Evolutionary conservation across 2,329 filamentous ascomycete species (phyloP).

Genomic region (Neurospora crassa): DNA sequence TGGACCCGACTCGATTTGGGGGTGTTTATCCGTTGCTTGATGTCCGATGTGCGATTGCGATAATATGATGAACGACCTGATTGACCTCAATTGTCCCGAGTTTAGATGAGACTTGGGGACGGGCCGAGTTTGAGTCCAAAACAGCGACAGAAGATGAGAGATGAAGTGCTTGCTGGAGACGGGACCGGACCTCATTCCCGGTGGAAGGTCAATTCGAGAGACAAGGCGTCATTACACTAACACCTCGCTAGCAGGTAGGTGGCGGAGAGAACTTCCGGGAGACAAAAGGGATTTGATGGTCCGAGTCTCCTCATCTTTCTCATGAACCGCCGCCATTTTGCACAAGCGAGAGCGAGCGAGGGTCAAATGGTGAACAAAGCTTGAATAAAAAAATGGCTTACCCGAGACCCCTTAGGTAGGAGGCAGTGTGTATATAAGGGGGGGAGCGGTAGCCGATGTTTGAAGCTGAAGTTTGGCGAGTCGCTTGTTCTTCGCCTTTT

Average conservation of each 20-base stretch:
- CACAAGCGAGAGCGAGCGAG: neutral
- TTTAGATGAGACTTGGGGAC: neutral
- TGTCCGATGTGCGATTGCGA: neutral
- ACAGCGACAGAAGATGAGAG: neutral
- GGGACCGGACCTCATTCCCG: neutral
- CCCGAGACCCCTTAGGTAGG: neutral
- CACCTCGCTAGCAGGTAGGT: neutral
- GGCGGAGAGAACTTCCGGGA: neutral
- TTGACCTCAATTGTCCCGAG: neutral
- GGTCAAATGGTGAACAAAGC: neutral
- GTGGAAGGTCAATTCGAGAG: neutral
- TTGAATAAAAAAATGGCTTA: neutral
- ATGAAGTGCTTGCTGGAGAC: neutral
- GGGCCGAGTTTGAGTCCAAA: neutral
- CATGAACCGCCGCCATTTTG: neutral
- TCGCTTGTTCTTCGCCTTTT: neutral
- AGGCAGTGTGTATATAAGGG: neutral
- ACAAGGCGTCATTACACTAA: neutral
- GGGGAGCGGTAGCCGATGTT: neutral
- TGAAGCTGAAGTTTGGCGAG: neutral
- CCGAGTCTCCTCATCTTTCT: neutral
- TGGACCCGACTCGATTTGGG: neutral
- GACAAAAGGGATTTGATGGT: neutral
- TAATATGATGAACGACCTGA: neutral
- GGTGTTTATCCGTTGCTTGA: neutral